Conservation (phyloP, 169 alveolate species). For the Babesia divergens region DNA sequence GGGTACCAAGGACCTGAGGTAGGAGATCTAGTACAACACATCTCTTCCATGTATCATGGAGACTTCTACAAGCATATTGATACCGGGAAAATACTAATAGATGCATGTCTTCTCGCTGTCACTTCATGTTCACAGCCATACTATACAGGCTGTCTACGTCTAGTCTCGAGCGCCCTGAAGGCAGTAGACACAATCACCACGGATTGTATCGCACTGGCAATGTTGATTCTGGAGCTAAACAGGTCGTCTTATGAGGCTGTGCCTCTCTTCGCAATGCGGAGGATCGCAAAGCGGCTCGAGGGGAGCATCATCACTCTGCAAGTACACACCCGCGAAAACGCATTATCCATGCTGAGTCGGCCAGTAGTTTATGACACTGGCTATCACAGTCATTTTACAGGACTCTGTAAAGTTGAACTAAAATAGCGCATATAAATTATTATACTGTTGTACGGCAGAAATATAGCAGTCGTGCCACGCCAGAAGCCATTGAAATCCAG, state of each 20-base stretch:
- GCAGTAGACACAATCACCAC: neutral
- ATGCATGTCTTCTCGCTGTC: slow-evolving; percentile 20
- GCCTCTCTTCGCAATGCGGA: neutral
- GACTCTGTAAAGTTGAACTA: neutral
- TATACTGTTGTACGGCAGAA: too few species aligned
- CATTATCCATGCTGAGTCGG: neutral
- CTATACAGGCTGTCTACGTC: neutral
- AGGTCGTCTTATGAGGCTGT: neutral
- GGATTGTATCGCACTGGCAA: neutral
- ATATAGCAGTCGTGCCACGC: neutral
- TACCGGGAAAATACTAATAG: neutral
- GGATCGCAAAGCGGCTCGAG: neutral
- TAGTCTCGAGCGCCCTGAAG: neutral
- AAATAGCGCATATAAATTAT: neutral
- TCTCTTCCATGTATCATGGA: neutral
- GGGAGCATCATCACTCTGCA: neutral
- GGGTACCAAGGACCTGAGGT: neutral
- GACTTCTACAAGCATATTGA: neutral
- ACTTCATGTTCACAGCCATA: neutral
- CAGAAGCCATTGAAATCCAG: neutral
- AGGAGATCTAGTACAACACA: neutral
- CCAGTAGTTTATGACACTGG: neutral
- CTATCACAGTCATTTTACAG: neutral
- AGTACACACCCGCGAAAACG: slow-evolving; percentile 5
- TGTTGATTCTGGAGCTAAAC: neutral